These are phyloP conservation scores for Phytophthora ohioensis DNA, from an alignment of 352 stramenopile species.

Conservation along the genomic window DNA sequence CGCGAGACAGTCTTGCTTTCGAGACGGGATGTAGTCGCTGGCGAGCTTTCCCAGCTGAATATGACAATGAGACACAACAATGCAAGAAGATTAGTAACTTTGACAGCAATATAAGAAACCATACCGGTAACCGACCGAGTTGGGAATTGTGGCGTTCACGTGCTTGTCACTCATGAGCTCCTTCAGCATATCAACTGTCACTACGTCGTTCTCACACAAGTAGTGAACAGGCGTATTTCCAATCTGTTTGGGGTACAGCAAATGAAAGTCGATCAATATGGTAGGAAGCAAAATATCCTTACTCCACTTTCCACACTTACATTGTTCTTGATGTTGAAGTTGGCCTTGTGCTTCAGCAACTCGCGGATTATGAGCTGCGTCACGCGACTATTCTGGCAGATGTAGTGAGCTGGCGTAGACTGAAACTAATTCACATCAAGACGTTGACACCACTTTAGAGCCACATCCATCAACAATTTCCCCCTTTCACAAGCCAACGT, in stretches of 20 bases:
- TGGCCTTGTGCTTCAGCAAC: conserved; percentile 66
- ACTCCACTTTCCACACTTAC: conserved; percentile 32
- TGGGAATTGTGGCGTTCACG: conserved; percentile 73
- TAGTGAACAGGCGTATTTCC: conserved; percentile 79
- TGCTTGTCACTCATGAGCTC: conserved; percentile 65
- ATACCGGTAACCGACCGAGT: conserved; percentile 51
- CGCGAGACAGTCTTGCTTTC: conserved; percentile 68
- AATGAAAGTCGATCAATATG: conserved; percentile 5
- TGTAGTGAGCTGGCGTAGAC: conserved; percentile 74
- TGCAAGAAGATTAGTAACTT: conserved; percentile 3
- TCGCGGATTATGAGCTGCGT: conserved; percentile 49
- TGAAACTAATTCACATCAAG: conserved; percentile 55
- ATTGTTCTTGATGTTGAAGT: conserved; percentile 83
- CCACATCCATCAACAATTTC: too few relatives aligned
- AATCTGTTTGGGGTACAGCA: conserved; percentile 50
- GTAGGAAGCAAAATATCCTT: neutral
- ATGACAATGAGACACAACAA: conserved; percentile 2
- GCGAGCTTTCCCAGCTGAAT: conserved; percentile 68
- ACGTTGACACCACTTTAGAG: too few relatives aligned
- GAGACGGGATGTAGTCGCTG: conserved; percentile 63
- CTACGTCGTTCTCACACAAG: conserved; percentile 70
- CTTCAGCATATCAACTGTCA: conserved; percentile 67
- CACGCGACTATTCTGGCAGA: conserved; percentile 72
- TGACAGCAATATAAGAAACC: neutral
- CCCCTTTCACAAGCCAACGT: neutral